Evolutionary conservation across 108 stramenopile genomes (phyloP), one percentile per base, ranked within the genome.

Genomic region (Seminavis robusta): DNA sequence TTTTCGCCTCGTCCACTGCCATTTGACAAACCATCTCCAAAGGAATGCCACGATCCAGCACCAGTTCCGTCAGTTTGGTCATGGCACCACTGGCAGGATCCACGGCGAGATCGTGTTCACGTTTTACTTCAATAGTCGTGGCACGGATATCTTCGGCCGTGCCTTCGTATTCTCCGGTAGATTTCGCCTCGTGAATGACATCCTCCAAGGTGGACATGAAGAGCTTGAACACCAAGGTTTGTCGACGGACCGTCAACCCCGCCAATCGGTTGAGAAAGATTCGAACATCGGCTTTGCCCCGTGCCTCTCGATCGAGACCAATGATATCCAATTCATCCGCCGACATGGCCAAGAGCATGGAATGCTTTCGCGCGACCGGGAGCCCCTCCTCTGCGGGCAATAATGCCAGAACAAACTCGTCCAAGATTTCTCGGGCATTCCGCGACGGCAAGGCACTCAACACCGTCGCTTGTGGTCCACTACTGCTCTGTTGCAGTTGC

Each of bases 91-190:
- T 73, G 13, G 75, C 56, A 1, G 52, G 56, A 61, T 82, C 79
- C 3, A 58, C 56, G 10, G 73, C 78, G 5, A 88, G 51, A 36
- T 63, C 65, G 19, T 33, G 40, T 24, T 59, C 49, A 10, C 56
- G 24, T 23, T 59, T 65, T 6, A 76, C 33, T 27, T 61, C 49
- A 33, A 78, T 65, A n/a, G 49, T 45, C 15, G 71, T 66, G 8
- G 83, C 86, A 32, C 46, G 45, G n/a, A 88, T 43, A 51, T 84
- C 80, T 52, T 79, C 82, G 17, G 81, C 80, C 23, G 71, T 73
- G 16, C 81, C 83, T 38, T 84, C 86, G 48, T 66, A 84, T 31
- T 80, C 74, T 5, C 86, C 86, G 1, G 71, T 76, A 13, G 65
- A 42, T 51, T 81, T 82, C 9, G 86, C 80, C 16, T 66, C 72